These are phyloP conservation scores for Chlamydomonas sphaeroides DNA, from an alignment of 139 green algal species.

Conservation along the genomic window DNA sequence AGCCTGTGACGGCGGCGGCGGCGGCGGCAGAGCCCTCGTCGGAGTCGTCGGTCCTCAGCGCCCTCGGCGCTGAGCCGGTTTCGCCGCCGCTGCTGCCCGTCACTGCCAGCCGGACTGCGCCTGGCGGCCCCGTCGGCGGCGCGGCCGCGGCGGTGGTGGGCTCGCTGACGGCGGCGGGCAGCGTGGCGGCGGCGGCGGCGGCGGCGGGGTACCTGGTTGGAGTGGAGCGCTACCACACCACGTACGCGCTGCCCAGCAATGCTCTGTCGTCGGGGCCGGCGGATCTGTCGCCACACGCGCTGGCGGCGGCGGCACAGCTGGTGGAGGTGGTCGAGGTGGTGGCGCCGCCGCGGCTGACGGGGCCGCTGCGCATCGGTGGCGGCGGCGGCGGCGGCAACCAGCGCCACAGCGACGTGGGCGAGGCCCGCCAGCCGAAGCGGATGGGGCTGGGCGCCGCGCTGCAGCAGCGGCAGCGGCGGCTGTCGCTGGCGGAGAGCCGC, in stretches of 20 bases:
- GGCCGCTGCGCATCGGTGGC: background rate
- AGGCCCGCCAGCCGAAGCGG: background rate
- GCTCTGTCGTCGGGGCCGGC: background rate
- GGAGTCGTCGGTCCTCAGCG: background rate
- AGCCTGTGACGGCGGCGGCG: background rate
- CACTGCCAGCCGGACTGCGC: background rate
- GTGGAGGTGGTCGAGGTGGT: constrained; percentile 41
- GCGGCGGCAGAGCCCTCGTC: background rate
- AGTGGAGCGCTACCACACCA: constrained; percentile 27
- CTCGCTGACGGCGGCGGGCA: background rate
- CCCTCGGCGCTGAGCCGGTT: no score
- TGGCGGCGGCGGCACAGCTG: background rate
- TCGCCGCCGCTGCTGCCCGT: background rate
- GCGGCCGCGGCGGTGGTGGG: no score
- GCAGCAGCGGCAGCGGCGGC: background rate
- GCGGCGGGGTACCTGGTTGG: background rate
- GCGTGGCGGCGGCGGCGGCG: background rate
- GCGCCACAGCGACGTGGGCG: no score
- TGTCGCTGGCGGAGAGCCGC: background rate
- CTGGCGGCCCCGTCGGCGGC: background rate
- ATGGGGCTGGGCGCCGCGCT: background rate
- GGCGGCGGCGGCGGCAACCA: background rate
- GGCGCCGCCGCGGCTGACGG: background rate
- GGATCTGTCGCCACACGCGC: background rate
- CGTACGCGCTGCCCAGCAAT: constrained; percentile 19